Base-by-base conservation (phyloP, 1,139 yeast genomes). In the Candida smagusa region DNA sequence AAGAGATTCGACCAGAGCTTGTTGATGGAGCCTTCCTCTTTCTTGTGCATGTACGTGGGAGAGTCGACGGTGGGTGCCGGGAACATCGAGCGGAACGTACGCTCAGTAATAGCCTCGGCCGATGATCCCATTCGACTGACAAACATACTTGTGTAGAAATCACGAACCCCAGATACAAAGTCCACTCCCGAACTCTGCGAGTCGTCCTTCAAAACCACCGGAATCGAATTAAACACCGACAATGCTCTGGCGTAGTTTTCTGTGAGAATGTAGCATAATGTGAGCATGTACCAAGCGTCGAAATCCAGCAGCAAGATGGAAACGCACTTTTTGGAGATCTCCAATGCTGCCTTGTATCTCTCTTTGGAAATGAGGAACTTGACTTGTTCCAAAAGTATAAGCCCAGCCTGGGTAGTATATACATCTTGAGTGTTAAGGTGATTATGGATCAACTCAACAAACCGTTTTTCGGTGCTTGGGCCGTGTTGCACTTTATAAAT, bases 231-330 rank as follows among this genome's bases (percentile, higher is more conserved):
- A 35, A 70, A 50, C 9, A 66, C 57, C 8, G 55, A 42, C 12
- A 70, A 47, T 0, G 74, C 74, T 31, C 49, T 50, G 29, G 49
- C 51, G 42, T 51, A 60, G 36, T 68, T 57, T n/a, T 54, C 53
- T 2, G 40, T 45, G 32, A 69, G 46, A 9, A 67, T 50, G 41
- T 68, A 65, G 41, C 68, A 58, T 26, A 68, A 50, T 3, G 66
- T 55, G 27, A 70, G 52, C 29, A 53, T 49, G 45, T 54, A 62
- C 75, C 76, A 70, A 31, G 66, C 56, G 24, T 69, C 74, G 39
- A 62, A 70, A 43, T 70, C 75, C 29, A 68, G 56, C 5, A 74
- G 74, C 26, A 69, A 48, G 4, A 68, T 54, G 23, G 54, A 46
- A 7, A 68, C 58, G 12, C 67, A 54, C 16, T 53, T 54, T 37